Percentiles rank a stretch among this genome's conserved stretches.
phyloP scores from a whole-genome alignment of 106 monocot genomes.

The Narthecium ossifragum region DNA sequence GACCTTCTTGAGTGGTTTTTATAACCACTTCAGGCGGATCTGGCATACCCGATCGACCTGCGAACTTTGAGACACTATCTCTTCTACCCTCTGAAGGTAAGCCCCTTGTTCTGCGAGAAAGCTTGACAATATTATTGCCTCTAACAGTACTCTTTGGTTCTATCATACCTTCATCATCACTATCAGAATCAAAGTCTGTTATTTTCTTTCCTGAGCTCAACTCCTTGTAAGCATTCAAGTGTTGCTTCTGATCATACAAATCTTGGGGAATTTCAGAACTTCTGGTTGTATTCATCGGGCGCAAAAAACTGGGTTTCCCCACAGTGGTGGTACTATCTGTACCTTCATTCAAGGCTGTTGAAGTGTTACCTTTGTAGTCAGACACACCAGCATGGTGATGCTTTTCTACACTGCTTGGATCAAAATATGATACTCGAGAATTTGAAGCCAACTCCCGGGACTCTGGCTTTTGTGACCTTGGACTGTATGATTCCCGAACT shows the following conservation, averaged over 20 bases:
- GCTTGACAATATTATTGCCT: background rate
- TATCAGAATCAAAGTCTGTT: conserved; percentile 9
- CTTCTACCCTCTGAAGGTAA: conserved; percentile 4
- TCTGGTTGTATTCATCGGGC: background rate
- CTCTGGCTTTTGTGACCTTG: background rate
- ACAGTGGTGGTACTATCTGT: background rate
- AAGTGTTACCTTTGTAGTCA: background rate
- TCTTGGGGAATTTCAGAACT: conserved; percentile 6
- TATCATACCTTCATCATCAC: conserved; percentile 4
- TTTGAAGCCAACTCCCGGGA: background rate
- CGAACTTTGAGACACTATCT: background rate
- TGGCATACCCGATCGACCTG: background rate
- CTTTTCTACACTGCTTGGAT: background rate
- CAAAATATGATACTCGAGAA: background rate
- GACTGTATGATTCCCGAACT: background rate
- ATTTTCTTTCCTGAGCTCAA: conserved; percentile 4
- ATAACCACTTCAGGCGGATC: background rate
- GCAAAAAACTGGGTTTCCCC: background rate
- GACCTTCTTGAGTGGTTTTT: background rate
- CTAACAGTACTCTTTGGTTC: background rate
- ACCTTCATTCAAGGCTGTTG: background rate
- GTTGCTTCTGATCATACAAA: conserved; percentile 8
- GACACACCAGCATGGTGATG: background rate
- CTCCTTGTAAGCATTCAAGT: conserved; percentile 3
- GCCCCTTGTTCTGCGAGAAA: conserved; percentile 39